Base-by-base conservation (phyloP, 2,329 filamentous ascomycete genomes). In the Trichoderma breve region DNA sequence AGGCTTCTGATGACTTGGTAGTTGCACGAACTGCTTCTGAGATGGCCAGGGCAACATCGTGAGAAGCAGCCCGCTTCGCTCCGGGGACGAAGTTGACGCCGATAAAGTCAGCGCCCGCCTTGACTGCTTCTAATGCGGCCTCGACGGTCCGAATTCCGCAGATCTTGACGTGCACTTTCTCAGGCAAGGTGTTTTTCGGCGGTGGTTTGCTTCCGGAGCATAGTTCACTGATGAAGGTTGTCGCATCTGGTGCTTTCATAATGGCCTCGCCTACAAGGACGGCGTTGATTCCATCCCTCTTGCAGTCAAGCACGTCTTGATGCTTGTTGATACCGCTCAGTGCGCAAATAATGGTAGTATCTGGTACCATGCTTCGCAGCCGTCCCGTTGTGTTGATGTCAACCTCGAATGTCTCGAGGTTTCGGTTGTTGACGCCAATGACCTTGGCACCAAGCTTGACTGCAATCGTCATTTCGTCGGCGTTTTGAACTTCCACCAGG, bases 391-490 rank as follows among this genome's bases (percentile, higher is more conserved):
- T 99, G 73, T 93, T 91, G 74, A 99, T 88, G 80, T 99, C 97
- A 24, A 99, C 96, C 79, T 98, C 95, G 77, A 99, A 99, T 78
- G 92, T 98, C 76, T 95, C 95, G 14, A 99, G 86, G 78, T 99
- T 97, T 70, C 96, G 91, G 84, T 99, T 99, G 84, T 99, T 99
- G 76, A 99, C 96, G 30, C 96, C 96, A 77, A 99, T 97, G 47
- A 94, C 95, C 82, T 95, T 92, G 26, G 96, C 89, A 12, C 95
- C 96, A 26, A 99, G 87, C 71, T 92, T 89, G 60, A 98, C 90
- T 8, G 97, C 96, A 71, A 90, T 91, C 51, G 91, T 87, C 93
- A 98, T 99, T 82, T 99, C 96, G 64, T 96, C 93, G 0, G 91
- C 90, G 55, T 92, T 99, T 79, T 99, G 97, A 32, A 99, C 96